These are phyloP conservation scores for Camelina hispida DNA, from an alignment of 345 rosid genomes.

Conservation along the genomic window DNA sequence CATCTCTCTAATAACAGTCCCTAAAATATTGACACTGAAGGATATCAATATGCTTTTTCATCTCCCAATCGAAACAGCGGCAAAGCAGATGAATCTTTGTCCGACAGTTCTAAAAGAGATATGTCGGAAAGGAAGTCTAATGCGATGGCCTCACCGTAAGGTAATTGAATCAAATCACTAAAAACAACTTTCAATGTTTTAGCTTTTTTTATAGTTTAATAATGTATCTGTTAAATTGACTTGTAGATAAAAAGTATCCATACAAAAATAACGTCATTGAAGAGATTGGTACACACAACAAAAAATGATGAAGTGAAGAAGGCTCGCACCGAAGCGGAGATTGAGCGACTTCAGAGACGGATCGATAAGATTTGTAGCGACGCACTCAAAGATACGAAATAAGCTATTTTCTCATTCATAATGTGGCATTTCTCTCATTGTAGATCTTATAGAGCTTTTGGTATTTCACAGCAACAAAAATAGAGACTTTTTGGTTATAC, in stretches of 20 bases:
- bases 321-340: not conserved
- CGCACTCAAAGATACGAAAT: not conserved
- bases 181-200: not conserved
- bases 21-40: conserved; percentile 24
- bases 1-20: too few species aligned
- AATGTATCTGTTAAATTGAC: not conserved
- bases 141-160: conserved; percentile 30
- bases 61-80: conserved; percentile 33
- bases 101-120: conserved; percentile 33
- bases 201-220: not conserved
- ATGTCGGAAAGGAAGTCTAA: conserved; percentile 13
- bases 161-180: conserved; percentile 9
- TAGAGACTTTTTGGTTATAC: too few species aligned
- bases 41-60: not conserved
- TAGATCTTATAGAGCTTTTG: too few species aligned
- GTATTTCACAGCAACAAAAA: too few species aligned
- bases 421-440: too few species aligned
- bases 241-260: conserved; percentile 11
- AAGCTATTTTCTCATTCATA: not conserved
- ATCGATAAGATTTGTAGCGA: not conserved
- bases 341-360: not conserved
- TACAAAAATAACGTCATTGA: not conserved
- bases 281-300: not conserved
- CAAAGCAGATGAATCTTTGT: conserved; percentile 7
- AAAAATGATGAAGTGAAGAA: not conserved